phyloP scores from a whole-genome alignment of 257 asterid genomes.

The Ballota nigra region DNA sequence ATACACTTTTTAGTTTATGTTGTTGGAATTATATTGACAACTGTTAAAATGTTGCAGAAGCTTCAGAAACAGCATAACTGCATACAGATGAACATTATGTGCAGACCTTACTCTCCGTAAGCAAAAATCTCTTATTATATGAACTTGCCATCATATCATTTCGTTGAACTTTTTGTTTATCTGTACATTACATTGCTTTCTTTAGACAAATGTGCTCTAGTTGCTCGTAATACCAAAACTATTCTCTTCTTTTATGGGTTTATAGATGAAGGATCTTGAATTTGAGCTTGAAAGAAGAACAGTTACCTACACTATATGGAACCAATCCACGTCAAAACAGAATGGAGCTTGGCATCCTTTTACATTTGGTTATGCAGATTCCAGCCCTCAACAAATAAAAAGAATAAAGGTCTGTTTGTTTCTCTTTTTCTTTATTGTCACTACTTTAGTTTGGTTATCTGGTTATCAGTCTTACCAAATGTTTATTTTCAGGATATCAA shows the following conservation, averaged over 20 bases:
- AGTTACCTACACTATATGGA: conserved; percentile 84
- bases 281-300: conserved; percentile 88
- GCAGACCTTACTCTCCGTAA: conserved; percentile 83
- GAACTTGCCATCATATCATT: not conserved
- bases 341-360: conserved; percentile 90
- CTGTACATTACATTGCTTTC: conserved; percentile 2
- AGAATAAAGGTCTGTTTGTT: conserved; percentile 58
- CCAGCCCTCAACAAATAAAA: conserved; percentile 63
- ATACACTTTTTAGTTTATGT: not conserved
- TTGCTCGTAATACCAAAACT: conserved; percentile 1
- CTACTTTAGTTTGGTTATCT: not conserved
- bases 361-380: conserved; percentile 60
- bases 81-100: conserved; percentile 97
- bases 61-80: conserved; percentile 95
- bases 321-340: conserved; percentile 54
- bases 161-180: not conserved
- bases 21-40: conserved; percentile 7
- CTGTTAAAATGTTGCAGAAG: conserved; percentile 59
- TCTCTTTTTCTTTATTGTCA: not conserved
- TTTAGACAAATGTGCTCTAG: not conserved
- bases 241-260: conserved; percentile 2
- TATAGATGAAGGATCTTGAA: conserved; percentile 73
- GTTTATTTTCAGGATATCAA: conserved; percentile 55
- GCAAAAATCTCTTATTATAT: conserved; percentile 21
- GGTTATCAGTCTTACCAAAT: not conserved